phyloP scores from a whole-genome alignment of 441 rosid species.

The Isatis lusitanica region DNA sequence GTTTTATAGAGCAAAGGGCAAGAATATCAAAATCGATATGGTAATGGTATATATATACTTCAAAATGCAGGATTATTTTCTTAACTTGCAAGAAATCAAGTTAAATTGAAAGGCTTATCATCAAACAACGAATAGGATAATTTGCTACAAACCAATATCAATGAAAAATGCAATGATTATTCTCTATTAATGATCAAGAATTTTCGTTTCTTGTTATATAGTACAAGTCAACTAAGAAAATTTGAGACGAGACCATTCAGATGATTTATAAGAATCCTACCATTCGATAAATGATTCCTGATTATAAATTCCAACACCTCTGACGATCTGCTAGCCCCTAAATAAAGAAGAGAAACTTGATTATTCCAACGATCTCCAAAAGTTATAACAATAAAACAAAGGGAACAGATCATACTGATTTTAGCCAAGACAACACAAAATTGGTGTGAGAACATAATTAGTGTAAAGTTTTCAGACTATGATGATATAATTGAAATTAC shows the following conservation, averaged over 20 bases:
- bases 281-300: neutral
- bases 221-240: neutral
- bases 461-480: too few relatives aligned
- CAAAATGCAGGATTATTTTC: neutral
- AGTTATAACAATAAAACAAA: too few relatives aligned
- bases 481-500: too few relatives aligned
- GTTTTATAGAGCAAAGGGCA: too few relatives aligned
- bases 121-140: neutral
- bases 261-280: neutral
- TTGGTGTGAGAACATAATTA: neutral
- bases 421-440: neutral
- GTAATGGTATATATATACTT: too few relatives aligned
- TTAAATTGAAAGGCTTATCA: neutral
- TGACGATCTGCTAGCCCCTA: neutral
- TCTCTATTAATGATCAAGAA: neutral
- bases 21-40: neutral
- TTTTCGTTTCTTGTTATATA: neutral
- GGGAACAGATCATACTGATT: too few relatives aligned
- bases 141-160: slow-evolving; percentile 17
- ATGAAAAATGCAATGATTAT: neutral
- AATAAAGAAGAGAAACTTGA: neutral
- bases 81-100: neutral
- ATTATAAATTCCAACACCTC: neutral
- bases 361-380: neutral
- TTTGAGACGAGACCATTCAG: neutral